These are phyloP conservation scores for Adansonia grandidieri DNA, from an alignment of 441 rosid species.

Conservation along the genomic window DNA sequence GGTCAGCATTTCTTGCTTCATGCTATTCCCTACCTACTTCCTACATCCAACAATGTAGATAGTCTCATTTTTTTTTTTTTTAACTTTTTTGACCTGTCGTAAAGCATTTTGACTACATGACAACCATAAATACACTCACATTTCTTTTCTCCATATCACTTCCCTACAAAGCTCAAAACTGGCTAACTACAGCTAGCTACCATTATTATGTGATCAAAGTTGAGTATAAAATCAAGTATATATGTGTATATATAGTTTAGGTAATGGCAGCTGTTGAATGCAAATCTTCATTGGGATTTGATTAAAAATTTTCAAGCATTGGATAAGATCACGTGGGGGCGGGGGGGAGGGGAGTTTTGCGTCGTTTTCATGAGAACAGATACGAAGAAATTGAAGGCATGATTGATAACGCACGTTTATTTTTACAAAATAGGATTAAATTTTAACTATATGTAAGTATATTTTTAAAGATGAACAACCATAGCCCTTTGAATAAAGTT, in stretches of 20 bases:
- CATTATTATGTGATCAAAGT: too few species aligned
- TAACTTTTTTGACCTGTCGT: not conserved
- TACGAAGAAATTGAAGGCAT: too few species aligned
- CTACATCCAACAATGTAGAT: not conserved
- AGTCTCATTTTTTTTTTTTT: not conserved
- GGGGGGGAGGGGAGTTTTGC: slow-evolving; percentile 1
- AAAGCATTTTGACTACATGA: not conserved
- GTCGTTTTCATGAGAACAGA: slow-evolving; percentile 5
- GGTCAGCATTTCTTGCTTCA: not conserved
- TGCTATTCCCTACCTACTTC: not conserved
- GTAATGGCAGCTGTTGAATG: slow-evolving; percentile 18
- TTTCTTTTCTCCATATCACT: not conserved
- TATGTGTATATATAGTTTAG: not conserved
- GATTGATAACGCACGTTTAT: too few species aligned
- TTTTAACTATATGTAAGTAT: too few species aligned
- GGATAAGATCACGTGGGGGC: slow-evolving; percentile 3
- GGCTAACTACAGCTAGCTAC: not conserved
- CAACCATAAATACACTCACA: not conserved
- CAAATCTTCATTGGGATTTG: not conserved
- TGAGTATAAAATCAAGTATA: not conserved
- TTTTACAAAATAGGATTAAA: too few species aligned
- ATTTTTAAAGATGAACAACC: too few species aligned
- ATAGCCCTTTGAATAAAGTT: too few species aligned
- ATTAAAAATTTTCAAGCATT: not conserved
- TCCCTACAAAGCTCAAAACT: not conserved